Percentiles rank a stretch among this genome's conserved stretches.
phyloP scores from a whole-genome alignment of 345 rosid species.

The Hibiscus mutabilis region DNA sequence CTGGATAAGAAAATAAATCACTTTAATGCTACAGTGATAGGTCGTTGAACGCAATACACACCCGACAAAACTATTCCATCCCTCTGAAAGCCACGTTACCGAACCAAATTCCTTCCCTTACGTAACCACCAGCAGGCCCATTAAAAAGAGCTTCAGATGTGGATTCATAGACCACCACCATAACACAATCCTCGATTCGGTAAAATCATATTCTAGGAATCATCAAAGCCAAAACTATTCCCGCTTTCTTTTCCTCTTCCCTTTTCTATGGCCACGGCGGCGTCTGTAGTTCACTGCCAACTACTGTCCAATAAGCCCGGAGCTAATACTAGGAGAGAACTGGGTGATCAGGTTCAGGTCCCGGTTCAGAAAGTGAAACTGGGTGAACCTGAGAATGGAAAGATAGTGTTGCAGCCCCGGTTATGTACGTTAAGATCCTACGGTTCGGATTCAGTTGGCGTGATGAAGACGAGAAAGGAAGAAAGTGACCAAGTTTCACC shows the following conservation, averaged over 20 bases:
- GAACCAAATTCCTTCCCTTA: background rate
- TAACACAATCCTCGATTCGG: background rate
- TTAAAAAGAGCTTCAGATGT: background rate
- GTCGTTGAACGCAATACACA: background rate
- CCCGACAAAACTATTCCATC: background rate
- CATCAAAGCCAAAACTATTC: background rate
- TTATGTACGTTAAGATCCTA: conserved; percentile 81
- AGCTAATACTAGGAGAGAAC: background rate
- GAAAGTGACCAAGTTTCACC: conserved; percentile 39
- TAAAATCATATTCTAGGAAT: background rate
- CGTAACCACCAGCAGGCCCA: background rate
- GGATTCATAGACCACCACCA: background rate
- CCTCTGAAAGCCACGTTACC: conserved; percentile 1
- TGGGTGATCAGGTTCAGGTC: conserved; percentile 4
- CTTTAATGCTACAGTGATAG: background rate
- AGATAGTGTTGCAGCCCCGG: conserved; percentile 74
- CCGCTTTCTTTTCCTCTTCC: background rate
- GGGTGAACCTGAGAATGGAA: conserved; percentile 39
- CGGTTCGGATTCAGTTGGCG: conserved; percentile 46
- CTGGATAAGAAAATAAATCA: background rate
- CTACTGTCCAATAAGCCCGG: conserved; percentile 7
- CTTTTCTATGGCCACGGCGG: background rate
- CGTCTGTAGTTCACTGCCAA: background rate
- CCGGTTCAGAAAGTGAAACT: conserved; percentile 30
- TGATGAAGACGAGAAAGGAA: conserved; percentile 40